Conservation (phyloP, 768 basidiomycete species). For the Boletus fagicola region DNA sequence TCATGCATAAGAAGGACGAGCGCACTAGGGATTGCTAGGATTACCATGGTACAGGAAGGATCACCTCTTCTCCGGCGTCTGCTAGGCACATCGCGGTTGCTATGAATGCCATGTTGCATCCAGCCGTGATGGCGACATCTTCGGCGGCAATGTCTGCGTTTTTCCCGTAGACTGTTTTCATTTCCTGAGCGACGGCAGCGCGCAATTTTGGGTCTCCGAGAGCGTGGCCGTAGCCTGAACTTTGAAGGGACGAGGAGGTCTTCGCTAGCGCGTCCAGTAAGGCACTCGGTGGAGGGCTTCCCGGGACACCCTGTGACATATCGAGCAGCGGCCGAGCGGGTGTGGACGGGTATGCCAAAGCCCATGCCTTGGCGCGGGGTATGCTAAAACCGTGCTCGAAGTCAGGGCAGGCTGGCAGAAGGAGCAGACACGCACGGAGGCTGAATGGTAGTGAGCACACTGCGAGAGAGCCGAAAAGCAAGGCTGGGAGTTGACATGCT, state of each 20-base stretch:
- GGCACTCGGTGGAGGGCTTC: slow-evolving; percentile 53
- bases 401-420: background rate
- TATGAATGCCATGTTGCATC: slow-evolving; percentile 73
- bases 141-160: slow-evolving; percentile 46
- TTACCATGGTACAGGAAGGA: slow-evolving; percentile 72
- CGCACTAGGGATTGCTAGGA: background rate
- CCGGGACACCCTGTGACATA: slow-evolving; percentile 77
- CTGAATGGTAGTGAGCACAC: slow-evolving; percentile 42
- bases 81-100: slow-evolving; percentile 61
- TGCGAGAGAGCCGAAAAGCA: slow-evolving; percentile 40
- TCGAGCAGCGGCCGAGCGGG: slow-evolving; percentile 53
- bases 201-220: slow-evolving; percentile 57
- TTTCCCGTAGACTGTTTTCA: slow-evolving; percentile 55
- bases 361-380: slow-evolving; percentile 59
- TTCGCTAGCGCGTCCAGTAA: slow-evolving; percentile 50
- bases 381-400: slow-evolving; percentile 39
- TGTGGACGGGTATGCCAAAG: slow-evolving; percentile 40
- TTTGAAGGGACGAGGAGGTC: slow-evolving; percentile 41
- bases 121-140: slow-evolving; percentile 68
- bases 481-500: slow-evolving; percentile 11
- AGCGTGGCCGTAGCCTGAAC: slow-evolving; percentile 57
- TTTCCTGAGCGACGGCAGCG: slow-evolving; percentile 55
- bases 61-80: slow-evolving; percentile 67
- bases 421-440: slow-evolving; percentile 40
- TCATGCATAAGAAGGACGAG: background rate